A percentile compares a stretch with the other conserved stretches of the same genome.
These are phyloP conservation scores for Suhomyces coccinellae DNA, from an alignment of 1,139 yeast genomes.

Conservation along the genomic window DNA sequence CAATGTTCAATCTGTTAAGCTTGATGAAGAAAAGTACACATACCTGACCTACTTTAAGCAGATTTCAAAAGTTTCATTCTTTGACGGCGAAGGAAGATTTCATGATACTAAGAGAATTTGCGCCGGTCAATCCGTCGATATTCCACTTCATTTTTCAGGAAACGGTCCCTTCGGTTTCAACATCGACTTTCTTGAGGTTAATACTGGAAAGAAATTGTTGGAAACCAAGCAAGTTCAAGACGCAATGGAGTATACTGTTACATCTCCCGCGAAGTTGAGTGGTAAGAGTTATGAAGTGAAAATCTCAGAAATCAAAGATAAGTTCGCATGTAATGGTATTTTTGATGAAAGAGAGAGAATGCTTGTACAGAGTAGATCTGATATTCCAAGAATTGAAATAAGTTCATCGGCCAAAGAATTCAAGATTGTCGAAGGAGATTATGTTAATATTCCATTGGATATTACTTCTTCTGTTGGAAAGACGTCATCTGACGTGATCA, in stretches of 20 bases:
- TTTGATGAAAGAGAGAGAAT: conserved; percentile 42
- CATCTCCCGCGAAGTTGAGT: conserved; percentile 51
- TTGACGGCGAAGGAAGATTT: conserved; percentile 17
- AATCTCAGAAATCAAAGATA: conserved; percentile 67
- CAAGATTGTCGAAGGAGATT: conserved; percentile 62
- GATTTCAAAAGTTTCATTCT: conserved; percentile 43
- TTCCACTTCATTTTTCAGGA: conserved; percentile 69
- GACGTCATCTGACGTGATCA: conserved; percentile 27
- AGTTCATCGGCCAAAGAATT: conserved; percentile 8
- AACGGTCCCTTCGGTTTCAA: conserved; percentile 72
- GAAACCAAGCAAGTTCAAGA: conserved; percentile 47
- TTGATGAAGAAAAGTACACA: conserved; percentile 39
- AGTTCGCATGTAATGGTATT: conserved; percentile 67
- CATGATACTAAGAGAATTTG: conserved; percentile 34
- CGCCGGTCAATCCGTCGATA: conserved; percentile 35
- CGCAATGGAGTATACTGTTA: conserved; percentile 45
- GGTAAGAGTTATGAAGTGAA: conserved; percentile 75
- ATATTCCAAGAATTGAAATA: conserved; percentile 19
- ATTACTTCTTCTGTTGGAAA: conserved; percentile 33
- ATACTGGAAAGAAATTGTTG: conserved; percentile 36
- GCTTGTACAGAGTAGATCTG: conserved; percentile 23
- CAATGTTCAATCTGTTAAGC: conserved; percentile 29
- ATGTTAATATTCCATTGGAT: conserved; percentile 57
- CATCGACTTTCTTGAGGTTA: conserved; percentile 51
- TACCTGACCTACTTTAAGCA: conserved; percentile 55